Conservation (phyloP, 495 filamentous ascomycete genomes). For the Hypoxylon fragiforme region DNA sequence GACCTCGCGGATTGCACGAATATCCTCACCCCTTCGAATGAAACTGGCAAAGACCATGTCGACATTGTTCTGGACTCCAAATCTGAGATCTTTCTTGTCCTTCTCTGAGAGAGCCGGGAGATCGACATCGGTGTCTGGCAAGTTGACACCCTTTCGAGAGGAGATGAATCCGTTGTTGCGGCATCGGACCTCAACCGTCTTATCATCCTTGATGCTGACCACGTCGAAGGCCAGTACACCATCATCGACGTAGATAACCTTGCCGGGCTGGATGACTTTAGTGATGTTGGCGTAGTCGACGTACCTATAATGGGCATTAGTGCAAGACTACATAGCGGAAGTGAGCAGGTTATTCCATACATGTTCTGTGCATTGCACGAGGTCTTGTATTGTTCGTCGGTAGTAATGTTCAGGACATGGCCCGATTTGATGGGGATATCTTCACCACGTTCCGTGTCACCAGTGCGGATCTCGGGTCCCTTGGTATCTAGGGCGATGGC, state of each 20-base stretch:
- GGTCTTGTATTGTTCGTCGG: conserved; percentile 91
- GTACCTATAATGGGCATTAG: conserved; percentile 62
- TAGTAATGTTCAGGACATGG: conserved; percentile 88
- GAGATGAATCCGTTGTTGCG: conserved; percentile 98
- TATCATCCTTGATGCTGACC: conserved; percentile 79
- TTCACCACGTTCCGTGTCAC: conserved; percentile 80
- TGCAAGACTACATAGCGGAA: not conserved
- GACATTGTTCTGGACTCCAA: conserved; percentile 96
- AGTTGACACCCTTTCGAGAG: conserved; percentile 97
- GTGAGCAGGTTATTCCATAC: conserved; percentile 56
- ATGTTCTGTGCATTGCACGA: conserved; percentile 86
- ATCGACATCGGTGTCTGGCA: conserved; percentile 97
- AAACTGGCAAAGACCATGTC: conserved; percentile 99
- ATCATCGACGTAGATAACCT: conserved; percentile 97
- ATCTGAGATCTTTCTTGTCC: conserved; percentile 87
- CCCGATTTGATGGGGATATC: conserved; percentile 88
- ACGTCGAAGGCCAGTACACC: conserved; percentile 96
- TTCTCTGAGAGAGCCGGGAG: conserved; percentile 98
- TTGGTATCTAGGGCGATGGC: conserved; percentile 99
- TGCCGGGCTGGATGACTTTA: conserved; percentile 91
- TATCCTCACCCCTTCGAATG: conserved; percentile 90
- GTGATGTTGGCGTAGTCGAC: conserved; percentile 99
- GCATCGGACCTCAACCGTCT: conserved; percentile 81
- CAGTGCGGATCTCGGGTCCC: conserved; percentile 97
- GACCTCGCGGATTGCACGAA: conserved; percentile 86